phyloP scores from a whole-genome alignment of 192 early-diverging fungal genomes.

The Phlyctochytrium bullatum region DNA sequence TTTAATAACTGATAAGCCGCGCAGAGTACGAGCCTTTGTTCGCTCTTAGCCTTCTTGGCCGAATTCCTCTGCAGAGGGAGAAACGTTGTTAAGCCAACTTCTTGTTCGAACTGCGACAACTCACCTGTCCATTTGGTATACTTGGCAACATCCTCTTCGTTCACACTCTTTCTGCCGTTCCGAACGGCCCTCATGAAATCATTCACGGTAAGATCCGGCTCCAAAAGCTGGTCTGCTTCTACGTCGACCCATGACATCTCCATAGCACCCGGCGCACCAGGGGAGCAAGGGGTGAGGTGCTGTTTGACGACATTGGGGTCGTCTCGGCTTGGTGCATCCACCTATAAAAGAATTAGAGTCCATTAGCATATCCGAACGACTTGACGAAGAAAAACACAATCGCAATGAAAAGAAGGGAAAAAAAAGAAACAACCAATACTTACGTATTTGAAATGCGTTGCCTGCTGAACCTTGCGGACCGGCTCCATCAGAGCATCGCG shows the following conservation, averaged over 20 bases:
- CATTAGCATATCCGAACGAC: too few species aligned
- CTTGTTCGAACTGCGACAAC: slow-evolving; percentile 49
- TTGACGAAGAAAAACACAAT: slow-evolving; percentile 4
- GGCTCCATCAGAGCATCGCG: slow-evolving; percentile 98
- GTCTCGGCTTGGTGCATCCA: slow-evolving; percentile 56
- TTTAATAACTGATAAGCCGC: too few species aligned
- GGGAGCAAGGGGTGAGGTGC: slow-evolving; percentile 90
- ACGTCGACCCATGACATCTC: slow-evolving; percentile 91
- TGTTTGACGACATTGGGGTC: slow-evolving; percentile 48
- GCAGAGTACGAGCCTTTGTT: too few species aligned
- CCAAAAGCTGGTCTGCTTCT: slow-evolving; percentile 79
- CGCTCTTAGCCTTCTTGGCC: slow-evolving; percentile 48
- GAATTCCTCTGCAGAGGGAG: slow-evolving; percentile 35
- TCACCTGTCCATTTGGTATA: slow-evolving; percentile 85
- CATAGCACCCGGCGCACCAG: slow-evolving; percentile 80
- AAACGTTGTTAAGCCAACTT: neutral
- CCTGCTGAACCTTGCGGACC: slow-evolving; percentile 90
- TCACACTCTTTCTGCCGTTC: slow-evolving; percentile 78
- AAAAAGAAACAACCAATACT: neutral
- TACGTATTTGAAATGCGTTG: slow-evolving; percentile 88
- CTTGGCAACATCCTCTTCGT: slow-evolving; percentile 72
- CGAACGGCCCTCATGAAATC: slow-evolving; percentile 87
- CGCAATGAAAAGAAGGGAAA: slow-evolving; percentile 11
- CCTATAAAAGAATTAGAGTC: slow-evolving; percentile 24
- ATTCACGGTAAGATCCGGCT: slow-evolving; percentile 78